Percentiles rank a stretch among this genome's conserved stretches.
phyloP scores from a whole-genome alignment of 148 eudicot species.

The Fagopyrum tataricum region DNA sequence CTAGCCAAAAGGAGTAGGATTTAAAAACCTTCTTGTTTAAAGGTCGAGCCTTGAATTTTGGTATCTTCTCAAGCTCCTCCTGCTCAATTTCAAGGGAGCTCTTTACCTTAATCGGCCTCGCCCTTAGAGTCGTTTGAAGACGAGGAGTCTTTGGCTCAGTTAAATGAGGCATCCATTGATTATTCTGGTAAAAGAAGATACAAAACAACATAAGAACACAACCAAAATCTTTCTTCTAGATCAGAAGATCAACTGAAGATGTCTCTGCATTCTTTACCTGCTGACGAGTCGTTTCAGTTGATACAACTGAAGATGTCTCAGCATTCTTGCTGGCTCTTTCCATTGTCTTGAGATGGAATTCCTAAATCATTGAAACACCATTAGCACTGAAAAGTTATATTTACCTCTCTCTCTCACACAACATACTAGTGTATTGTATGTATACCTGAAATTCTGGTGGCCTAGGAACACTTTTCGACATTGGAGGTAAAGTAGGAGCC shows the following conservation, averaged over 20 bases:
- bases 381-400: background rate
- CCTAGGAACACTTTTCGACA: constrained; percentile 65
- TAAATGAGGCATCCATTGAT: constrained; percentile 60
- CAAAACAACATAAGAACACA: background rate
- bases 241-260: background rate
- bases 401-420: background rate
- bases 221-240: background rate
- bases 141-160: constrained; percentile 76
- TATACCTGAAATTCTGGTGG: constrained; percentile 76
- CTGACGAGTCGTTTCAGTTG: constrained; percentile 49
- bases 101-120: constrained; percentile 69
- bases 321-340: constrained; percentile 66
- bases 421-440: background rate
- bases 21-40: constrained; percentile 72
- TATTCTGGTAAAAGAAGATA: constrained; percentile 28
- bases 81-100: constrained; percentile 71
- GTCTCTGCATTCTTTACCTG: constrained; percentile 1
- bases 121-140: constrained; percentile 83
- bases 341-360: constrained; percentile 82
- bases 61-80: constrained; percentile 78
- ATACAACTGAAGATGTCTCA: constrained; percentile 63
- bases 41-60: constrained; percentile 91
- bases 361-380: constrained; percentile 26
- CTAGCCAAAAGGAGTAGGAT: background rate
- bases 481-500: constrained; percentile 56